Conservation (phyloP, 2,329 filamentous ascomycete genomes). For the Monosporascus sp. region DNA sequence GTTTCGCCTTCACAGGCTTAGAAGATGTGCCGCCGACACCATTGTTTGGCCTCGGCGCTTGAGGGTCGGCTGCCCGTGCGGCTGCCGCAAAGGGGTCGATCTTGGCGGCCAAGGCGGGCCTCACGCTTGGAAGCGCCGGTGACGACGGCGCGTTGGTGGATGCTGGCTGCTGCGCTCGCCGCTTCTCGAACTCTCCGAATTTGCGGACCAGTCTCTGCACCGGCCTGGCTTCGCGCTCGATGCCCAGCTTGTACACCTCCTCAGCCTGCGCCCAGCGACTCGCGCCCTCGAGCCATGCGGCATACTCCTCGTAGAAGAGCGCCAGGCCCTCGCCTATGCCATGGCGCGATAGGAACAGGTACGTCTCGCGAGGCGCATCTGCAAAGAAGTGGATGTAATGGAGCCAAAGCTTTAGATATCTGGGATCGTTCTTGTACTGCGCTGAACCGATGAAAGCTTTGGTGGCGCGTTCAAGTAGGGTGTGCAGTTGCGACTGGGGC, state of each 20-base stretch:
- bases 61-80: conserved; percentile 54
- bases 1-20: conserved; percentile 71
- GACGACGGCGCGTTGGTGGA: conserved; percentile 67
- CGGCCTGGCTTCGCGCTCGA: conserved; percentile 83
- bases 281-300: conserved; percentile 81
- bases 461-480: conserved; percentile 86
- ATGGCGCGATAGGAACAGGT: conserved; percentile 85
- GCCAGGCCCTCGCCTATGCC: conserved; percentile 81
- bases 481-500: conserved; percentile 81
- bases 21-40: conserved; percentile 45
- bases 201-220: conserved; percentile 78
- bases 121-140: conserved; percentile 76
- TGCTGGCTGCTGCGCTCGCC: conserved; percentile 62
- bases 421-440: conserved; percentile 91
- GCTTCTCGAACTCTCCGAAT: conserved; percentile 84
- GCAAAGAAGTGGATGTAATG: conserved; percentile 91
- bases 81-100: conserved; percentile 70
- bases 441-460: conserved; percentile 78
- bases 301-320: conserved; percentile 95
- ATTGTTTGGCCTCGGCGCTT: conserved; percentile 51
- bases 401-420: conserved; percentile 91
- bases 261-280: conserved; percentile 86
- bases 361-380: conserved; percentile 88
- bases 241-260: conserved; percentile 85
- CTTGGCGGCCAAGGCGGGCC: conserved; percentile 81